Evolutionary conservation across 257 asterid species (phyloP).

Genomic region (Misopates orontium): DNA sequence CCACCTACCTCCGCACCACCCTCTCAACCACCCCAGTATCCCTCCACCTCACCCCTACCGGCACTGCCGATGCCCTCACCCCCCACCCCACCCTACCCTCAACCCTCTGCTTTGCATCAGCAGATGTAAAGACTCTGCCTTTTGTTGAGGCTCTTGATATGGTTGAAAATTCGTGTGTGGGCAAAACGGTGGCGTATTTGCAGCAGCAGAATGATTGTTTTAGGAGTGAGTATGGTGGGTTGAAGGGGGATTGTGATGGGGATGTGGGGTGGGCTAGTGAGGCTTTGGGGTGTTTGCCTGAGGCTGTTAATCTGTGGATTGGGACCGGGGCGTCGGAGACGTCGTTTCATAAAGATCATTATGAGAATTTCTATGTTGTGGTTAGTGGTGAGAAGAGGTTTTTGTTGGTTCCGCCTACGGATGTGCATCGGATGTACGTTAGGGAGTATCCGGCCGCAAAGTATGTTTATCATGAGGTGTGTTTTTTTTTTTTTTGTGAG

Average conservation of each 20-base stretch:
- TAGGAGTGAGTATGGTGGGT: constrained; percentile 62
- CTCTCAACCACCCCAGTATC: constrained; percentile 73
- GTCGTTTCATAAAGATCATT: constrained; percentile 84
- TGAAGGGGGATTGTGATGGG: constrained; percentile 60
- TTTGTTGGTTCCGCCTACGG: constrained; percentile 83
- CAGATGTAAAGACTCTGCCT: constrained; percentile 56
- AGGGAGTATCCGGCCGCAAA: constrained; percentile 66
- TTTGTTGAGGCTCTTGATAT: constrained; percentile 56
- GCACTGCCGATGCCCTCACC: constrained; percentile 74
- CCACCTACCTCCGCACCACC: constrained; percentile 53
- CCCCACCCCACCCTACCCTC: constrained; percentile 48
- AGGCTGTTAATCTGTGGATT: constrained; percentile 91
- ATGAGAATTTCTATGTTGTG: constrained; percentile 88
- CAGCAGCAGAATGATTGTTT: constrained; percentile 96
- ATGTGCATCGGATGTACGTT: constrained; percentile 85
- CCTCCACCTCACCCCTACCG: constrained; percentile 88
- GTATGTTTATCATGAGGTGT: constrained; percentile 62
- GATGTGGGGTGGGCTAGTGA: constrained; percentile 72
- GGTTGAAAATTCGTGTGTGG: constrained; percentile 50
- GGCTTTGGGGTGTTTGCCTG: constrained; percentile 80
- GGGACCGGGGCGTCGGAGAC: constrained; percentile 72
- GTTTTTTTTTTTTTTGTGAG: neutral
- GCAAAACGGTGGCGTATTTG: constrained; percentile 52
- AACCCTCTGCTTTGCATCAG: constrained; percentile 76
- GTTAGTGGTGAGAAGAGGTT: constrained; percentile 77